Evolutionary conservation across 208 protist genomes (phyloP).

Genomic region (Trypanosoma rangeli): DNA sequence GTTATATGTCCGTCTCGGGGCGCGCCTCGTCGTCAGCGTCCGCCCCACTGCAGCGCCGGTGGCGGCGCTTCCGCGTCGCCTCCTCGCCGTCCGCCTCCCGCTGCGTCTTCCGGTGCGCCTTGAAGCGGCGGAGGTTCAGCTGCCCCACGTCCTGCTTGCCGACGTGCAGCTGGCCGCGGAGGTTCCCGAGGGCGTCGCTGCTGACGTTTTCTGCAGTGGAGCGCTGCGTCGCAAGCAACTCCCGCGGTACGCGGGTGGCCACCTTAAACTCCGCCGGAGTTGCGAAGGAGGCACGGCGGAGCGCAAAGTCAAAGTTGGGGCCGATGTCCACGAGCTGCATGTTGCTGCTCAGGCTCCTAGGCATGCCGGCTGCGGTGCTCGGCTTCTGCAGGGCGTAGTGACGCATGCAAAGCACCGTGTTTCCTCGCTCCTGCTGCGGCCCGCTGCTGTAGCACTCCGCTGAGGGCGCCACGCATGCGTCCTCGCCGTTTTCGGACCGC

Average conservation of each 20-base stretch:
- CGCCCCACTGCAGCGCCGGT: conserved; percentile 8
- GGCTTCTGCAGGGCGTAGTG: conserved; percentile 84
- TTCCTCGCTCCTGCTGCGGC: conserved; percentile 28
- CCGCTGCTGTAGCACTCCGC: conserved; percentile 72
- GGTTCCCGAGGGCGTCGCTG: conserved; percentile 68
- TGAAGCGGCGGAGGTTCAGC: conserved; percentile 84
- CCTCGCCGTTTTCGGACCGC: conserved; percentile 66
- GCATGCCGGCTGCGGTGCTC: conserved; percentile 37
- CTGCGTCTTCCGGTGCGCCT: conserved; percentile 55
- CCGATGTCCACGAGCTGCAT: conserved; percentile 77
- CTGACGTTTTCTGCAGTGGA: conserved; percentile 72
- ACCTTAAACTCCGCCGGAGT: conserved; percentile 79
- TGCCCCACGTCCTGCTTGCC: conserved; percentile 70
- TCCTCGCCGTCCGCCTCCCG: conserved; percentile 16
- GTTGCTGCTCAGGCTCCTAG: conserved; percentile 48
- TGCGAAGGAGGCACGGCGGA: conserved; percentile 76
- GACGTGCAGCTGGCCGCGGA: conserved; percentile 85
- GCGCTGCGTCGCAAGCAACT: conserved; percentile 58
- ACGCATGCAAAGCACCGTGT: conserved; percentile 71
- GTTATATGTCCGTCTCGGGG: conserved; percentile 37
- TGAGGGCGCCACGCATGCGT: conserved; percentile 70
- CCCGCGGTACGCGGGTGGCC: conserved; percentile 56
- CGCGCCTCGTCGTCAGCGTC: conserved; percentile 21
- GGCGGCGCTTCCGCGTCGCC: conserved; percentile 26
- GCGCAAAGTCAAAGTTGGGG: conserved; percentile 82